Conservation (phyloP, 768 basidiomycete genomes). For the Phanerodontia chrysosporium region DNA sequence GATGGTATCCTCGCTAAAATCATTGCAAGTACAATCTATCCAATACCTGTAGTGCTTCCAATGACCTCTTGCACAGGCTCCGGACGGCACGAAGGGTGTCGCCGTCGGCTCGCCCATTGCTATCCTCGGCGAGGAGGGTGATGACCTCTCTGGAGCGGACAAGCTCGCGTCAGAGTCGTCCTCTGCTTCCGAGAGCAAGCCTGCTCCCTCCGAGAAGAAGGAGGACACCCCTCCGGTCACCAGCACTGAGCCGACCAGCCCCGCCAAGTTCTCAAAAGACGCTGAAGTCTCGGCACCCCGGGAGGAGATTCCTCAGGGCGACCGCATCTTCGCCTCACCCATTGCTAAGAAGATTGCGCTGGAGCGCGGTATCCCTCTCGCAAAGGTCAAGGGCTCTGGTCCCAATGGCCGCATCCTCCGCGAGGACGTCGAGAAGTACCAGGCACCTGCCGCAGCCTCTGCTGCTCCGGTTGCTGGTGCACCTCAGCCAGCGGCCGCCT, state of each 20-base stretch:
- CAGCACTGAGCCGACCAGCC: slow-evolving; percentile 26
- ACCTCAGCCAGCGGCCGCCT: slow-evolving; percentile 45
- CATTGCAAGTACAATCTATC: slow-evolving; percentile 53
- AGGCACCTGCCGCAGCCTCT: slow-evolving; percentile 43
- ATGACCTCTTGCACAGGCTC: slow-evolving; percentile 42
- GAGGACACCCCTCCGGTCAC: slow-evolving; percentile 17
- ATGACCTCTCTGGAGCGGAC: slow-evolving; percentile 82
- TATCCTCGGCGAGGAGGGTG: slow-evolving; percentile 90
- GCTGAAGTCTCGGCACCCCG: slow-evolving; percentile 12
- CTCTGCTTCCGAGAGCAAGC: slow-evolving; percentile 29
- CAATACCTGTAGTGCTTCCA: neutral
- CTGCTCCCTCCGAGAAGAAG: slow-evolving; percentile 40
- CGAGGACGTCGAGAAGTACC: slow-evolving; percentile 91
- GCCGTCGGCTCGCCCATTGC: slow-evolving; percentile 87
- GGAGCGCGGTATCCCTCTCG: slow-evolving; percentile 87
- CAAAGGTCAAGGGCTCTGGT: slow-evolving; percentile 88
- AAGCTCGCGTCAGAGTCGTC: slow-evolving; percentile 52
- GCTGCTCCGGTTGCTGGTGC: slow-evolving; percentile 41
- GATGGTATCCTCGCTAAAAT: slow-evolving; percentile 97
- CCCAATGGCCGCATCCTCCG: slow-evolving; percentile 93
- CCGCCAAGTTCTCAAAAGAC: slow-evolving; percentile 19
- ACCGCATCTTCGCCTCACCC: slow-evolving; percentile 91
- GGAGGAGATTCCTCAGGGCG: slow-evolving; percentile 53
- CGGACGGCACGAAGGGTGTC: slow-evolving; percentile 84
- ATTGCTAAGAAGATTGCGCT: slow-evolving; percentile 96